Base-by-base conservation (phyloP, 2,329 filamentous ascomycete genomes). In the Aspergillus clavatus region DNA sequence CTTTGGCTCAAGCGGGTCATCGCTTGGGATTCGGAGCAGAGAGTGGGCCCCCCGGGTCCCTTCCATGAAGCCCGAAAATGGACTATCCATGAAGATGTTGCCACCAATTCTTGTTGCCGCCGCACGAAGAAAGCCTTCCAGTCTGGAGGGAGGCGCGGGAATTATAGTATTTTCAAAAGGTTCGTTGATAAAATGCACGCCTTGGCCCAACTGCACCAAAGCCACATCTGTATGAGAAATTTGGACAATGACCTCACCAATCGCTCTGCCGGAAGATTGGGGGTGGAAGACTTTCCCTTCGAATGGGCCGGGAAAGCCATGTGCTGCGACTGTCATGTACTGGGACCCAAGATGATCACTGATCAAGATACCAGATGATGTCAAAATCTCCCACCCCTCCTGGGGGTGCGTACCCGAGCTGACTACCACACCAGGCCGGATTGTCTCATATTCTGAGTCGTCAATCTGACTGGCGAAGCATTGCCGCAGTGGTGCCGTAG, bases 391-490 rank as follows among this genome's bases (percentile, higher is more conserved):
- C 3, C 1, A 28, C 4, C 29, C 29, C 23, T 37, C n/a, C 6
- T 3, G 14, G 2, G 26, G 24, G n/a, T 33, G 35, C 33, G 23
- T 49, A 21, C 45, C 40, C 1, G 46, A 46, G 27, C 43, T 42
- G 4, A 48, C 3, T 35, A 51, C 49, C 2, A 54, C 36, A 3
- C 51, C 51, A 11, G 49, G 49, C 6, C 45, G 37, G 16, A 54
- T 19, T 16, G n/a, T 40, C 7, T 45, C 23, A 22, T 48, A 53
- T 37, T 40, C 2, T 21, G 31, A 21, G 38, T 44, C 27, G 38
- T 54, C 52, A n/a, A 40, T 16, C 11, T 18, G 3, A 7, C n/a
- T 16, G 19, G 21, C 3, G 10, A 37, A 24, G 3, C 7, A 1
- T 16, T 22, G 7, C 31, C n/a, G 7, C 8, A 19, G 4, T 23